Evolutionary conservation across 495 filamentous ascomycete genomes (phyloP).

Genomic region (Daldinia grandis): DNA sequence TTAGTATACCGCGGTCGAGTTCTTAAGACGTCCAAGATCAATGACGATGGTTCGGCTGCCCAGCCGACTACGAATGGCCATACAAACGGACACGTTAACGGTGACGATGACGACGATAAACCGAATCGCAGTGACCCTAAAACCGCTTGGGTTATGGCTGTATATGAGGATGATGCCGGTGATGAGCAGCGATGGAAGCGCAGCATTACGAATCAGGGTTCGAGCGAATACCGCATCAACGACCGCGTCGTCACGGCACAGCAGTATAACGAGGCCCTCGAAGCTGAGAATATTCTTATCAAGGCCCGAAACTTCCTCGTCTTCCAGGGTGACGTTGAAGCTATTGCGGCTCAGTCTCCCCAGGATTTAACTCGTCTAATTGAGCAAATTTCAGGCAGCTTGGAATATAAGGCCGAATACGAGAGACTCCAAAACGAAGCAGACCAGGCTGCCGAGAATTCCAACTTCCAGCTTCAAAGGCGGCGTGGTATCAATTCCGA

Average conservation of each 20-base stretch:
- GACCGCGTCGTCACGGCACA: slow-evolving; percentile 85
- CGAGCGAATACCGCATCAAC: slow-evolving; percentile 97
- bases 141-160: slow-evolving; percentile 98
- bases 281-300: slow-evolving; percentile 95
- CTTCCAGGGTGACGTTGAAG: slow-evolving; percentile 97
- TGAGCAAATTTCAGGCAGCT: slow-evolving; percentile 95
- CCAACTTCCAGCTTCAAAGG: slow-evolving; percentile 83
- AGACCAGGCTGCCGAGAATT: slow-evolving; percentile 86
- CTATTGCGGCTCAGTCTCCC: slow-evolving; percentile 93
- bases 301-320: slow-evolving; percentile 98
- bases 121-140: slow-evolving; percentile 76
- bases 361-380: slow-evolving; percentile 94
- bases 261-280: slow-evolving; percentile 92
- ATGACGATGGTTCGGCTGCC: slow-evolving; percentile 80
- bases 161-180: slow-evolving; percentile 97
- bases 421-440: slow-evolving; percentile 85
- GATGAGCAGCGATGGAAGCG: slow-evolving; percentile 97
- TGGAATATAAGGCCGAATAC: slow-evolving; percentile 96
- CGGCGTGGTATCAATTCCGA: slow-evolving; percentile 96
- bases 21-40: slow-evolving; percentile 87
- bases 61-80: slow-evolving; percentile 65
- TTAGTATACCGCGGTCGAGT: slow-evolving; percentile 96
- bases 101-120: slow-evolving; percentile 65
- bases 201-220: slow-evolving; percentile 84
- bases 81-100: slow-evolving; percentile 60